Conservation (phyloP, 2,329 filamentous ascomycete species). For the Alternaria tenuissima region DNA sequence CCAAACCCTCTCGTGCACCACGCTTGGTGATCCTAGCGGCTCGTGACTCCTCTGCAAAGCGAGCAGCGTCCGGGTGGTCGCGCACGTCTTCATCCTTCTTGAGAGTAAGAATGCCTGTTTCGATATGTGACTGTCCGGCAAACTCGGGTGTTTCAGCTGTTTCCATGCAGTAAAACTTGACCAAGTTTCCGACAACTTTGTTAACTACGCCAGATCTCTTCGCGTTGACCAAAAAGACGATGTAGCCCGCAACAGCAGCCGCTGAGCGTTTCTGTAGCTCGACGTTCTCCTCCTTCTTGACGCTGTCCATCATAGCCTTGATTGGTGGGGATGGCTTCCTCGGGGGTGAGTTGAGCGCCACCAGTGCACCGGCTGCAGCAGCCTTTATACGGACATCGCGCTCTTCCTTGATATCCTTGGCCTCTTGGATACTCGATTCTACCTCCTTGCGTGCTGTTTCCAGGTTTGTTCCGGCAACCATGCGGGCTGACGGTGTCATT, state of each 20-base stretch:
- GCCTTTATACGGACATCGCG: conserved; percentile 88
- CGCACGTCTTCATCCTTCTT: conserved; percentile 96
- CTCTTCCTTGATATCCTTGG: conserved; percentile 77
- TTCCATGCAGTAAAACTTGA: conserved; percentile 98
- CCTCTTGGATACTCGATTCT: conserved; percentile 77
- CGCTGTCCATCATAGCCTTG: conserved; percentile 97
- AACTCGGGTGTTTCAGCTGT: conserved; percentile 98
- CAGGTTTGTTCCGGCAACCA: conserved; percentile 82
- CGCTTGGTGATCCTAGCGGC: conserved; percentile 89
- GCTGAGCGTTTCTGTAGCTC: conserved; percentile 89
- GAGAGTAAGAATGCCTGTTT: conserved; percentile 85
- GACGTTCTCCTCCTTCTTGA: conserved; percentile 92
- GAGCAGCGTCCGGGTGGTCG: conserved; percentile 88
- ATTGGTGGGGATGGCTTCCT: conserved; percentile 95
- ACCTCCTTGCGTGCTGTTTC: conserved; percentile 78
- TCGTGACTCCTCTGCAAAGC: conserved; percentile 88
- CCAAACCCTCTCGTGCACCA: conserved; percentile 91
- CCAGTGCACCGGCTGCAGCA: conserved; percentile 83
- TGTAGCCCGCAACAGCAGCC: conserved; percentile 80
- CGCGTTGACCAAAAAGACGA: conserved; percentile 83
- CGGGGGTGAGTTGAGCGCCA: conserved; percentile 85
- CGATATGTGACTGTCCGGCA: conserved; percentile 79
- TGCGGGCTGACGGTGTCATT: conserved; percentile 86
- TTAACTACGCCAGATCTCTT: conserved; percentile 87
- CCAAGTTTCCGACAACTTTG: conserved; percentile 93